These are phyloP conservation scores for Escovopsis sp. DNA, from an alignment of 2,329 filamentous ascomycete genomes.

Conservation along the genomic window DNA sequence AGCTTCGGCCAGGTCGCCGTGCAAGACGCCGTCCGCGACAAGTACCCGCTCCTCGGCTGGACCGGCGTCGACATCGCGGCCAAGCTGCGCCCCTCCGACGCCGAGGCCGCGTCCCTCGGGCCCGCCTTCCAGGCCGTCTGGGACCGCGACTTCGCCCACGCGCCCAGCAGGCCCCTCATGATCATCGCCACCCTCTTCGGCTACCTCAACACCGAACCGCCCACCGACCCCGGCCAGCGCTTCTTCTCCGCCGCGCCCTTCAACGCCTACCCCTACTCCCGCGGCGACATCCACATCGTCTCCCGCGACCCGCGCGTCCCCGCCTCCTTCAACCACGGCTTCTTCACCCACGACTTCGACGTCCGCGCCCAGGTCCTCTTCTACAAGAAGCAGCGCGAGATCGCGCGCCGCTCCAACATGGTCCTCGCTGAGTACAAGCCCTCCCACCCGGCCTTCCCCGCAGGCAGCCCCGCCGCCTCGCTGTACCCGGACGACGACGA, in stretches of 20 bases:
- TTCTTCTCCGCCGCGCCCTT: conserved; percentile 38
- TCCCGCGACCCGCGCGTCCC: conserved; percentile 24
- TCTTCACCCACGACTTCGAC: conserved; percentile 31
- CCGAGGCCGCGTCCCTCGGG: conserved; percentile 36
- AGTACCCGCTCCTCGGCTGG: conserved; percentile 39
- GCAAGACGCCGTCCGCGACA: conserved; percentile 27
- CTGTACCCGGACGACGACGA: conserved; percentile 4
- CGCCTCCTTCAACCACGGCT: conserved; percentile 42
- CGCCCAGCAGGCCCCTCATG: conserved; percentile 31
- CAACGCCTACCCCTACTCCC: conserved; percentile 45
- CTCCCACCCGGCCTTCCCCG: conserved; percentile 28
- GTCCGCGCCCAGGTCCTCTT: conserved; percentile 44
- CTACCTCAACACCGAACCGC: conserved; percentile 9
- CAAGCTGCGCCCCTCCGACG: conserved; percentile 40
- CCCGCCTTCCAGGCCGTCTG: conserved; percentile 37
- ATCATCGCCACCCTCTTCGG: conserved; percentile 22
- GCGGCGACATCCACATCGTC: conserved; percentile 46
- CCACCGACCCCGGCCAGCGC: neutral
- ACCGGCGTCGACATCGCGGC: conserved; percentile 40
- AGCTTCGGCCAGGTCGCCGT: conserved; percentile 25
- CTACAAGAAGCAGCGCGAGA: conserved; percentile 49
- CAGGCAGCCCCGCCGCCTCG: conserved; percentile 22
- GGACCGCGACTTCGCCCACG: conserved; percentile 36
- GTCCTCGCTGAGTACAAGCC: conserved; percentile 31
- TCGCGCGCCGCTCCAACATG: conserved; percentile 38